Base-by-base conservation (phyloP, 2,329 filamentous ascomycete species). In the Diaporthe longicolla region DNA sequence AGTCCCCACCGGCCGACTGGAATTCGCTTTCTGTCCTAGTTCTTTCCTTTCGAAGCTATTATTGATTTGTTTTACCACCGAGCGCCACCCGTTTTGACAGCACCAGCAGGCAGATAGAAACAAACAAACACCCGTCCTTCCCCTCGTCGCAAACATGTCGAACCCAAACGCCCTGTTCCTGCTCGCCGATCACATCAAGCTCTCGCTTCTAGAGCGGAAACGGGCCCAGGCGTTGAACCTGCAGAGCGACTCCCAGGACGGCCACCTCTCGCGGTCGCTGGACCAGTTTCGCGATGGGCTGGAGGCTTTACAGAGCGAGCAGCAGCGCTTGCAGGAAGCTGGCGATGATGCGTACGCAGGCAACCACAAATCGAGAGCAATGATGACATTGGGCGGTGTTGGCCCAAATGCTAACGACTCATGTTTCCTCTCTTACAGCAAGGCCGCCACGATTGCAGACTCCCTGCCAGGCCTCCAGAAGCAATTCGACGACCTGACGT, bases 171-270 rank as follows among this genome's bases (percentile, higher is more conserved):
- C 98, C 83, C 92, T 98, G 78, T 95, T 95, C 82, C 93, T 98
- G 71, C 91, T 98, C 73, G 95, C 95, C 80, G 97, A 99, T 85
- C 96, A 98, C 84, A 94, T 98, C 88, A 98, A 98, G 85, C 91
- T 98, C 76, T 98, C 95, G 19, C 89, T 99, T 21, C 91, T 98
- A 35, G 97, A 98, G 86, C 92, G 96, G 74, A 93, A 97, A 85
- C 92, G 96, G 74, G 95, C 95, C 65, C 91, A 94, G 79, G 93
- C 92, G 19, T 89, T 98, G 58, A 92, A 95, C 78, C 89, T 98
- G 72, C 91, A 95, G 74, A 91, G 91, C 68, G 93, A 93, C 81
- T 91, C 92, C 26, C 94, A 98, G 83, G 95, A 98, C 85, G 93
- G 93, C 54, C 94, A 97, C 82, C 95, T 98, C 78, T 93, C 94